These are phyloP conservation scores for Biancaea sappan DNA, from an alignment of 306 rosid genomes.

Conservation along the genomic window DNA sequence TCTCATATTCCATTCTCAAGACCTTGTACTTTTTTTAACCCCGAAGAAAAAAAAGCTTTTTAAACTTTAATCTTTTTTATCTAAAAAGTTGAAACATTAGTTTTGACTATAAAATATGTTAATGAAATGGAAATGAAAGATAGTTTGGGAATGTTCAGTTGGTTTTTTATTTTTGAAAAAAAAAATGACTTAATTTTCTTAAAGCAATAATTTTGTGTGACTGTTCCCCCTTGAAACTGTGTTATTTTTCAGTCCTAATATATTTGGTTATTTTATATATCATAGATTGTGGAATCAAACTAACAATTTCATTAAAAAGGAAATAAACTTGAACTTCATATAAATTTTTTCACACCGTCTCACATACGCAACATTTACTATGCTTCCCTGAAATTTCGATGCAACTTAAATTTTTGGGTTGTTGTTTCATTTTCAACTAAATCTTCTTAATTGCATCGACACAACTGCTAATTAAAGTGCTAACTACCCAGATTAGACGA, in stretches of 20 bases:
- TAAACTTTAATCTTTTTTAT: too few species aligned
- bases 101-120: neutral
- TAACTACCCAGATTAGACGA: too few species aligned
- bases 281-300: neutral
- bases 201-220: neutral
- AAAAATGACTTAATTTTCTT: neutral
- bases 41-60: too few species aligned
- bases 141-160: neutral
- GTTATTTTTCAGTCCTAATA: neutral
- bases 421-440: neutral
- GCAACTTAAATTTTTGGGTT: neutral
- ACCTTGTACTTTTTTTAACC: neutral
- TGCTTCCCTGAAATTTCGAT: neutral
- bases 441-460: neutral
- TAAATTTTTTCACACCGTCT: neutral
- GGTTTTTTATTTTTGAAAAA: neutral
- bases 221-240: neutral
- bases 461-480: neutral
- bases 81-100: neutral
- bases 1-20: neutral
- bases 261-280: neutral
- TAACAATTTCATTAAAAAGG: neutral
- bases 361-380: neutral
- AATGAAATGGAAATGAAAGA: neutral
- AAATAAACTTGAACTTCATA: neutral